These are phyloP conservation scores for Naumovozyma castellii DNA, from an alignment of 805 yeast genomes.

Conservation along the genomic window DNA sequence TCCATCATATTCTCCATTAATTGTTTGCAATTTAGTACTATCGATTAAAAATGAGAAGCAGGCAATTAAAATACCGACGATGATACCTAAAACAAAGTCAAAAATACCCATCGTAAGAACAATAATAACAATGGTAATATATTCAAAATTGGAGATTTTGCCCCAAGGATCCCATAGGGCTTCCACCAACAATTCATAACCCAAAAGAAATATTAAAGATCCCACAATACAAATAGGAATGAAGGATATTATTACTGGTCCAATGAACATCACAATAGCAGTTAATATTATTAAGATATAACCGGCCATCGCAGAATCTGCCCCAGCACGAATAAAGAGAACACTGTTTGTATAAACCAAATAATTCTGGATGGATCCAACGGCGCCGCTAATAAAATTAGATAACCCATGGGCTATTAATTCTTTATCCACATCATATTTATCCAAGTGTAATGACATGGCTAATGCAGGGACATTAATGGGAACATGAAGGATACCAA, in stretches of 20 bases:
- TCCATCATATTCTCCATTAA: conserved; percentile 77
- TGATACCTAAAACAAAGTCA: conserved; percentile 89
- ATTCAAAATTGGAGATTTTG: conserved; percentile 65
- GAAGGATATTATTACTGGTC: conserved; percentile 86
- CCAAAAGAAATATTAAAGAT: conserved; percentile 77
- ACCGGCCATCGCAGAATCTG: conserved; percentile 82
- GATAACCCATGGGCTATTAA: conserved; percentile 91
- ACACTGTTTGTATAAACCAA: conserved; percentile 91
- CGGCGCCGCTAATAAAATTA: conserved; percentile 70
- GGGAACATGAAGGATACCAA: conserved; percentile 93
- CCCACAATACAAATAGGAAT: conserved; percentile 97
- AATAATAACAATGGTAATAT: conserved; percentile 71
- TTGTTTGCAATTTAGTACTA: conserved; percentile 75
- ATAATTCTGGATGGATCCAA: conserved; percentile 89
- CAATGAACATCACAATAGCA: conserved; percentile 67
- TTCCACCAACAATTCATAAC: conserved; percentile 82
- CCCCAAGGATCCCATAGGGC: conserved; percentile 80
- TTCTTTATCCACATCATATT: conserved; percentile 83
- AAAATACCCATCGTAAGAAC: conserved; percentile 92
- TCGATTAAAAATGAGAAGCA: conserved; percentile 92
- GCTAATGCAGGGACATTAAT: conserved; percentile 97
- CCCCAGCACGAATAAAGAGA: conserved; percentile 88
- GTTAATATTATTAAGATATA: conserved; percentile 81
- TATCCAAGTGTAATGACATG: conserved; percentile 74
- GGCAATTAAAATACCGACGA: conserved; percentile 84